phyloP scores from a whole-genome alignment of 1,139 yeast species.

The Petasospora fabianii region DNA sequence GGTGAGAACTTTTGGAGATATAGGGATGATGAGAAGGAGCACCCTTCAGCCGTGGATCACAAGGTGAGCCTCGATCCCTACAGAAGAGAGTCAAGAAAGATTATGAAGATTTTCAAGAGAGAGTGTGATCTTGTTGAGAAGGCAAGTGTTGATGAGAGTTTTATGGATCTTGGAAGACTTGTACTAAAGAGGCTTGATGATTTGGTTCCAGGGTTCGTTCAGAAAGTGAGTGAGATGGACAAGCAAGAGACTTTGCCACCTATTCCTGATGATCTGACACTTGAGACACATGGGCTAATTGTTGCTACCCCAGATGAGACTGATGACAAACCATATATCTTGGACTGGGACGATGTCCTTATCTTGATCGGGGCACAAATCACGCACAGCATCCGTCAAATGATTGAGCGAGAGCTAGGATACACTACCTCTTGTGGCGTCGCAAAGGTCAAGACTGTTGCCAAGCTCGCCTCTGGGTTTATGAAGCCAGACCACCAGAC shows the following conservation, averaged over 20 bases:
- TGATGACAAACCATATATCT: conserved; percentile 24
- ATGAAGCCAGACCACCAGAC: conserved; percentile 88
- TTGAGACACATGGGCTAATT: conserved; percentile 21
- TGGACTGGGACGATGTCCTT: conserved; percentile 86
- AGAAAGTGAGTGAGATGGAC: conserved; percentile 19
- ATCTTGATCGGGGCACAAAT: conserved; percentile 62
- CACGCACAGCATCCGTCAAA: conserved; percentile 49
- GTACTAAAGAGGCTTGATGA: conserved; percentile 24
- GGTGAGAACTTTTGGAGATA: conserved; percentile 87
- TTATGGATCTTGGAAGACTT: conserved; percentile 69
- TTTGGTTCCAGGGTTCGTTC: conserved; percentile 34
- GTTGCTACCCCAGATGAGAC: conserved; percentile 18
- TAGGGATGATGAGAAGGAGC: conserved; percentile 35
- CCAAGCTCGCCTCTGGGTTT: conserved; percentile 87
- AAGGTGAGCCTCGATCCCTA: conserved; percentile 92
- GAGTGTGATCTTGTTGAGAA: conserved; percentile 73
- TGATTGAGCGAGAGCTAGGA: conserved; percentile 53
- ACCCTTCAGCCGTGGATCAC: conserved; percentile 48
- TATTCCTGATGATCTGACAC: conserved; percentile 39
- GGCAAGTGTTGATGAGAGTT: conserved; percentile 95
- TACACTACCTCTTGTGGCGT: conserved; percentile 93
- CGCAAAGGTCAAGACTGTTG: conserved; percentile 68
- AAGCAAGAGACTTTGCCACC: conserved; percentile 42
- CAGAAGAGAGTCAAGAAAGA: conserved; percentile 79
- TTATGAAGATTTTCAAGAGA: conserved; percentile 55